Percentiles rank a stretch among this genome's conserved stretches.
These are phyloP conservation scores for Xylaria hypoxylon DNA, from an alignment of 2,329 filamentous ascomycete species.

Conservation along the genomic window DNA sequence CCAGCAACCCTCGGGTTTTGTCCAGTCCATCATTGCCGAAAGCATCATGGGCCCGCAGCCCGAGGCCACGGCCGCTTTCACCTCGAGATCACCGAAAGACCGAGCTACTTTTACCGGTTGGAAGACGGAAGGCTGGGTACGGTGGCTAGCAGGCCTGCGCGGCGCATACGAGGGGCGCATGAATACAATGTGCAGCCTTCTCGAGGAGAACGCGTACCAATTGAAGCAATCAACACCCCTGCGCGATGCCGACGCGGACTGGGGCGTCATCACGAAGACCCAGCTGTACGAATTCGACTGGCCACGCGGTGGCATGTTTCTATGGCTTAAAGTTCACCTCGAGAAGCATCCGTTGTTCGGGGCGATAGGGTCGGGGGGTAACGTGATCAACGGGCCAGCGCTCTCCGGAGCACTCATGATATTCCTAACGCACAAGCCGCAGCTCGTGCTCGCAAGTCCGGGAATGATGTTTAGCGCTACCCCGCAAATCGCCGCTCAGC, in stretches of 20 bases:
- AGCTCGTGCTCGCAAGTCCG: conserved; percentile 76
- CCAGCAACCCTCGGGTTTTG: conserved; percentile 89
- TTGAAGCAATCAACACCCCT: conserved; percentile 71
- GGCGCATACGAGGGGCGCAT: conserved; percentile 88
- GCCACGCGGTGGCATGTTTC: conserved; percentile 91
- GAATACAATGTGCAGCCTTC: conserved; percentile 78
- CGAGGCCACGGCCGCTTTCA: conserved; percentile 57
- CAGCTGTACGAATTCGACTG: conserved; percentile 80
- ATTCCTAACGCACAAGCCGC: conserved; percentile 75
- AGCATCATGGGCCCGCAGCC: conserved; percentile 78
- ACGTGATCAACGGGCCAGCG: conserved; percentile 63
- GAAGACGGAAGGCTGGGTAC: conserved; percentile 87
- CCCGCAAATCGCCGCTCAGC: conserved; percentile 64
- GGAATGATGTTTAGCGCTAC: conserved; percentile 80
- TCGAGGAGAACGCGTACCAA: conserved; percentile 75
- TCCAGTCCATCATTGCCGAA: conserved; percentile 84
- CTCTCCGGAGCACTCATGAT: conserved; percentile 77
- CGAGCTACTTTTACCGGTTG: conserved; percentile 69
- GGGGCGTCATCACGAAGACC: conserved; percentile 80
- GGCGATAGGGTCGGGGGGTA: conserved; percentile 49
- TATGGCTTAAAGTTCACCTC: conserved; percentile 82
- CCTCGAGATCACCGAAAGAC: conserved; percentile 61
- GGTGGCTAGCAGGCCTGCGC: conserved; percentile 87
- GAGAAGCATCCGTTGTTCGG: conserved; percentile 76
- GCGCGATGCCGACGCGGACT: conserved; percentile 66